Evolutionary conservation across 2,329 filamentous ascomycete genomes (phyloP).

Genomic region (Biscogniauxia sp.): DNA sequence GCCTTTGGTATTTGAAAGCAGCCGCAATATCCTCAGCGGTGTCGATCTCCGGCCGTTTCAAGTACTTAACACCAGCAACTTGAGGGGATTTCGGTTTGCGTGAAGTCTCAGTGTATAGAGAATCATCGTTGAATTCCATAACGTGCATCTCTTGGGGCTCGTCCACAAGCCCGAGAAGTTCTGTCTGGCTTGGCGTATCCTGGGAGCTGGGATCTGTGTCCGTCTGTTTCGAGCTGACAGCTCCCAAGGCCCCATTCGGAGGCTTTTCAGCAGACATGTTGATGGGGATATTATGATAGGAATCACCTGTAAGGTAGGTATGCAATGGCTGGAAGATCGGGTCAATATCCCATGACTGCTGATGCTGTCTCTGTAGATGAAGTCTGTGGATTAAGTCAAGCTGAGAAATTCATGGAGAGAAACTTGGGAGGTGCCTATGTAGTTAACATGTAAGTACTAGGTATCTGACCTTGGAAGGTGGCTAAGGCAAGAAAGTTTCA

Average conservation of each 20-base stretch:
- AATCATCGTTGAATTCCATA: not conserved
- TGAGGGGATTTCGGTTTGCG: not conserved
- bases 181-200: conserved; percentile 3
- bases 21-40: conserved; percentile 17
- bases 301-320: no score
- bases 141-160: conserved; percentile 13
- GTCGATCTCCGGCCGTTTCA: conserved; percentile 19
- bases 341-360: no score
- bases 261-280: not conserved
- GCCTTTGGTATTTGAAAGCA: conserved; percentile 22
- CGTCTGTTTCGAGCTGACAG: not conserved
- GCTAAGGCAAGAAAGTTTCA: no score
- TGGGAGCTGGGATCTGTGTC: conserved; percentile 3
- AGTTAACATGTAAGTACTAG: no score
- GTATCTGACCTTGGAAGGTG: no score
- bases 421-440: no score
- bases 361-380: no score
- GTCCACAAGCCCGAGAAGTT: conserved; percentile 10
- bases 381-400: no score
- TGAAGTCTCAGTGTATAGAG: not conserved
- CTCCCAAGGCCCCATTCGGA: not conserved
- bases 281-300: not conserved
- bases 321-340: no score
- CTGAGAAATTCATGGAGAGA: no score
- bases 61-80: conserved; percentile 1